These are phyloP conservation scores for Datura wrightii DNA, from an alignment of 257 asterid genomes.

Conservation along the genomic window DNA sequence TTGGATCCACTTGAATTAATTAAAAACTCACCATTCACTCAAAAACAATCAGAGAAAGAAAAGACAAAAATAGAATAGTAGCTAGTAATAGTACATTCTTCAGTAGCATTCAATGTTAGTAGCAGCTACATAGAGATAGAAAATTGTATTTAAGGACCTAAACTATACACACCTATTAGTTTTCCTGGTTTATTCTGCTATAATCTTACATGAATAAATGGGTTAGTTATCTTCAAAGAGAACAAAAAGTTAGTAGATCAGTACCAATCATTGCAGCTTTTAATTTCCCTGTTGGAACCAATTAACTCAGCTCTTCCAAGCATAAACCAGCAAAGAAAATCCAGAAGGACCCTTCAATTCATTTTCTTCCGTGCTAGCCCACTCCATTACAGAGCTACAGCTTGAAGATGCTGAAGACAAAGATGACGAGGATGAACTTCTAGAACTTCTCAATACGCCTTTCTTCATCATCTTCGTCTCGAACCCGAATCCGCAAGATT, in stretches of 20 bases:
- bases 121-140: background rate
- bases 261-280: background rate
- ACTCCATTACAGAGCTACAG: constrained; percentile 68
- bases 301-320: constrained; percentile 50
- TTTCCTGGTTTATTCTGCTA: background rate
- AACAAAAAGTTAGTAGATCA: background rate
- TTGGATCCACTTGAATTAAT: background rate
- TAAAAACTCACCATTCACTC: background rate
- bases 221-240: background rate
- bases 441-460: constrained; percentile 40
- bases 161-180: constrained; percentile 6
- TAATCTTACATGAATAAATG: background rate
- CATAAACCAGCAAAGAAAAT: constrained; percentile 64
- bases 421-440: constrained; percentile 56
- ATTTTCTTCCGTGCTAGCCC: constrained; percentile 69
- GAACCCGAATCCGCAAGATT: constrained; percentile 50
- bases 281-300: no score
- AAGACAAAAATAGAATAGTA: background rate
- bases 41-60: constrained; percentile 16
- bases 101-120: constrained; percentile 27
- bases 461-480: constrained; percentile 62
- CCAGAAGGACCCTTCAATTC: constrained; percentile 56
- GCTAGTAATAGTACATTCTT: background rate
- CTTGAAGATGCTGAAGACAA: constrained; percentile 60
- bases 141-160: background rate